phyloP scores from a whole-genome alignment of 331 rosid species.

The Quercus lobata region DNA sequence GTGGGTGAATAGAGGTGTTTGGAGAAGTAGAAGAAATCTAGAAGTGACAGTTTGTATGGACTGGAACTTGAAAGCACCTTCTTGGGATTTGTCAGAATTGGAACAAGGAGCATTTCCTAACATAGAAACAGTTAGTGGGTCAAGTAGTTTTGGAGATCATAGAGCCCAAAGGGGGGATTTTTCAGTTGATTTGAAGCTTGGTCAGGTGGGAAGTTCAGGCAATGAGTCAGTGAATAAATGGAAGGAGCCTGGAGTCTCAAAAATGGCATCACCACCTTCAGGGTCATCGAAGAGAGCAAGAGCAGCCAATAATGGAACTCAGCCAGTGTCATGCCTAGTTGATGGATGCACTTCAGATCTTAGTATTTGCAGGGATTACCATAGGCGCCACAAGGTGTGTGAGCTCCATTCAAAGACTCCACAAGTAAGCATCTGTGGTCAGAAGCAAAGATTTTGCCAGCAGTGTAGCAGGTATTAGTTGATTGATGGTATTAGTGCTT shows the following conservation, averaged over 20 bases:
- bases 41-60: slow-evolving; percentile 58
- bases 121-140: slow-evolving; percentile 50
- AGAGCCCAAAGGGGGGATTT: slow-evolving; percentile 49
- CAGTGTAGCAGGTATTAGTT: slow-evolving; percentile 85
- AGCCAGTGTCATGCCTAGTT: slow-evolving; percentile 71
- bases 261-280: slow-evolving; percentile 49
- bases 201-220: slow-evolving; percentile 58
- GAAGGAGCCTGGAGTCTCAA: slow-evolving; percentile 47
- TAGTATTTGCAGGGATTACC: slow-evolving; percentile 81
- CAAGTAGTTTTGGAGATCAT: slow-evolving; percentile 49
- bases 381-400: slow-evolving; percentile 95
- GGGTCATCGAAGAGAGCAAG: slow-evolving; percentile 84
- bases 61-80: slow-evolving; percentile 79
- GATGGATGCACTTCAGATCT: slow-evolving; percentile 91
- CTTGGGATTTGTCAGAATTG: slow-evolving; percentile 79
- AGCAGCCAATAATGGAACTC: slow-evolving; percentile 55
- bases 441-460: slow-evolving; percentile 90
- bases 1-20: slow-evolving; percentile 6
- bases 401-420: slow-evolving; percentile 91
- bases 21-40: not conserved
- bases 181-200: slow-evolving; percentile 94
- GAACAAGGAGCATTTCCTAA: slow-evolving; percentile 50
- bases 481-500: not conserved
- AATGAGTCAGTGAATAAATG: slow-evolving; percentile 33
- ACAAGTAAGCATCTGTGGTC: slow-evolving; percentile 71